These are phyloP conservation scores for Noccaea bulbosa DNA, from an alignment of 345 rosid species.

Conservation along the genomic window DNA sequence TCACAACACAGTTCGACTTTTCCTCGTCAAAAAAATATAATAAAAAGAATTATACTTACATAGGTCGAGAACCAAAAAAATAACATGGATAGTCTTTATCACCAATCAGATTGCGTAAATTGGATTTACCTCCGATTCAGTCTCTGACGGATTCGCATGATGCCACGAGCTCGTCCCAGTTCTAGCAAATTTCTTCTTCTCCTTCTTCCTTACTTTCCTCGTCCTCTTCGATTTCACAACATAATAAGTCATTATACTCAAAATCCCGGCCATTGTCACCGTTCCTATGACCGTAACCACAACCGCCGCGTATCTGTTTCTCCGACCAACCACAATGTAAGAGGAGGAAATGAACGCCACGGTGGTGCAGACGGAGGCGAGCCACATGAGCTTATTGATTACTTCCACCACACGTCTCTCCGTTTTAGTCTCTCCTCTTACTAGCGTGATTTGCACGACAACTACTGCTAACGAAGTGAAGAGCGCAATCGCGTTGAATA, in stretches of 20 bases:
- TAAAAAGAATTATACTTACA: constrained; percentile 15
- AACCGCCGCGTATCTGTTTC: constrained; percentile 72
- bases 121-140: constrained; percentile 68
- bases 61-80: constrained; percentile 19
- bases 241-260: constrained; percentile 79
- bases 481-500: constrained; percentile 72
- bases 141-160: constrained; percentile 48
- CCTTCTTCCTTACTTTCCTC: constrained; percentile 60
- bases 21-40: neutral
- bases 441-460: constrained; percentile 86
- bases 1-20: constrained; percentile 2
- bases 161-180: constrained; percentile 44
- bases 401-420: constrained; percentile 81
- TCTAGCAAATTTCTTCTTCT: constrained; percentile 64
- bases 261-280: constrained; percentile 67
- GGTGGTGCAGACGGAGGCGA: constrained; percentile 86
- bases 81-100: constrained; percentile 3
- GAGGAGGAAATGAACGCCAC: constrained; percentile 80
- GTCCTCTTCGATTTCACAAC: constrained; percentile 66
- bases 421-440: constrained; percentile 79
- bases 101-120: constrained; percentile 73
- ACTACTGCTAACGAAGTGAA: constrained; percentile 93
- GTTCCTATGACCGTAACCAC: constrained; percentile 75
- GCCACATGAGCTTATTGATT: constrained; percentile 94
- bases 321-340: constrained; percentile 82